Percentiles rank a stretch among this genome's conserved stretches.
Evolutionary conservation across 129 eudicot genomes (phyloP).

Genomic region (Dittrichia graveolens): DNA sequence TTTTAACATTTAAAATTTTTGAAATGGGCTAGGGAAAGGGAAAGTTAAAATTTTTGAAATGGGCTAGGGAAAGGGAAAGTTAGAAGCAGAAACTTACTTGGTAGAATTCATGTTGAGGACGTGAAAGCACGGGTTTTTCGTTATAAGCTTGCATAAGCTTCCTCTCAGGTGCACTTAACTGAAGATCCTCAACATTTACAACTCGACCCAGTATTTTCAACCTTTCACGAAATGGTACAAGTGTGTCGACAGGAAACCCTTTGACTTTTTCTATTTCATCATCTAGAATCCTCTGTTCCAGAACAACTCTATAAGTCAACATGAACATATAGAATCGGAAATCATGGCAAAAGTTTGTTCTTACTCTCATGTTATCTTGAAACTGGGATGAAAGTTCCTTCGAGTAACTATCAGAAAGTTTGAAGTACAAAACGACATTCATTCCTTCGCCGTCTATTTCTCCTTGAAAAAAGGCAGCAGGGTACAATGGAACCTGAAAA

Average conservation of each 20-base stretch:
- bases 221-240: constrained; percentile 82
- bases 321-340: neutral
- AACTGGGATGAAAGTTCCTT: constrained; percentile 78
- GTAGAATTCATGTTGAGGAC: constrained; percentile 94
- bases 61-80: neutral
- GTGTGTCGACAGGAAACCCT: constrained; percentile 75
- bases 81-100: constrained; percentile 46
- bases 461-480: constrained; percentile 75
- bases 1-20: neutral
- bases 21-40: neutral
- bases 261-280: constrained; percentile 89
- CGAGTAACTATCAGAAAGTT: constrained; percentile 72
- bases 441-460: constrained; percentile 98
- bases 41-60: neutral
- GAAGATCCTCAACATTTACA: constrained; percentile 88
- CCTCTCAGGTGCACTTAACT: constrained; percentile 75
- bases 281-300: constrained; percentile 64
- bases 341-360: constrained; percentile 5
- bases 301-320: neutral
- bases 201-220: constrained; percentile 94
- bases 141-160: constrained; percentile 92
- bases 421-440: constrained; percentile 78
- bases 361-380: constrained; percentile 85
- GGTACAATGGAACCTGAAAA: constrained; percentile 82
- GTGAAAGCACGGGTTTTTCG: constrained; percentile 95